Conservation (phyloP, 768 basidiomycete genomes). For the Zangia roseola region DNA sequence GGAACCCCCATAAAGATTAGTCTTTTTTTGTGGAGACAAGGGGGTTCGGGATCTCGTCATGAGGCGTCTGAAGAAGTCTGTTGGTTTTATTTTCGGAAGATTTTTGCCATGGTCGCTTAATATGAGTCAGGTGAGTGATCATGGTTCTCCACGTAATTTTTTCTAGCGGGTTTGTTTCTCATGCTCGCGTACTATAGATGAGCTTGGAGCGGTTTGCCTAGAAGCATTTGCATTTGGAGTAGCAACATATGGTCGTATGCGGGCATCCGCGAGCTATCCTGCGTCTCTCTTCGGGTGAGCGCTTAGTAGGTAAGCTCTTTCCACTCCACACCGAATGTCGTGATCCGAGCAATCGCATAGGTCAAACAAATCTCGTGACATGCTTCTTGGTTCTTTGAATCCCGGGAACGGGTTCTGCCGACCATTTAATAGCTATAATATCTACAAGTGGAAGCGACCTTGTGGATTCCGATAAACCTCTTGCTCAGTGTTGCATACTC, state of each 20-base stretch:
- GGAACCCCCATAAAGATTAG: slow-evolving; percentile 3
- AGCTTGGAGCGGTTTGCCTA: too few species aligned
- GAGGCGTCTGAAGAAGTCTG: neutral
- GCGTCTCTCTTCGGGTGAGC: too few species aligned
- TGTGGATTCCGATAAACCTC: neutral
- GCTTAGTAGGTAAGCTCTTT: neutral
- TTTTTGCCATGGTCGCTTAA: too few species aligned
- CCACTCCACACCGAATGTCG: neutral
- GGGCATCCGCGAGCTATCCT: too few species aligned
- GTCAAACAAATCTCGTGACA: neutral
- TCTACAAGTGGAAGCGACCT: neutral
- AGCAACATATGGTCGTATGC: too few species aligned
- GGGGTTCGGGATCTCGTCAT: neutral
- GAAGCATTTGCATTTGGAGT: too few species aligned
- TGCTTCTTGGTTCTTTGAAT: slow-evolving; percentile 1
- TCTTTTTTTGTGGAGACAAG: slow-evolving; percentile 11
- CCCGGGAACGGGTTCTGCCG: slow-evolving; percentile 7
- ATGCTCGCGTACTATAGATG: too few species aligned
- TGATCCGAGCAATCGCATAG: slow-evolving; percentile 3
- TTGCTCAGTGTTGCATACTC: neutral
- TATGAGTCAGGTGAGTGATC: slow-evolving; percentile 14
- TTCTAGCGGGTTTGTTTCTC: neutral
- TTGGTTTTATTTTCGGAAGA: neutral
- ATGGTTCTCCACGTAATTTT: neutral
- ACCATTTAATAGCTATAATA: slow-evolving; percentile 6